phyloP scores from a whole-genome alignment of 2,329 filamentous ascomycete species.

The Didymella exigua region DNA sequence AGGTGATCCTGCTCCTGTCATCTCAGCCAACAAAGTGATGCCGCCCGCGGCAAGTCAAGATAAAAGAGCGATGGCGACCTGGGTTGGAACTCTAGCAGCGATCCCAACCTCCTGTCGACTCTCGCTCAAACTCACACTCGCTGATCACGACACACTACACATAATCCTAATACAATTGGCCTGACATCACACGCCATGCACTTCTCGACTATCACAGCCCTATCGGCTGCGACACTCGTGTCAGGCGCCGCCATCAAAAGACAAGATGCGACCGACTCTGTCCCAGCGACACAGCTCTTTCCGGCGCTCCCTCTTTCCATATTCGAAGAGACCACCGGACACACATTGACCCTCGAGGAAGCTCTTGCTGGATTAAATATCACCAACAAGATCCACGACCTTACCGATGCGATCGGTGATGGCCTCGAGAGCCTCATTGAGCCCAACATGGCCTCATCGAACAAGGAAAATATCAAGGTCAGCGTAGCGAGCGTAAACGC shows the following conservation, averaged over 20 bases:
- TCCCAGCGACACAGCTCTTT: conserved; percentile 5
- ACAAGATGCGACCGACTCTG: conserved; percentile 2
- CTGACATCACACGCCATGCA: conserved; percentile 6
- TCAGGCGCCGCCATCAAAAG: conserved; percentile 13
- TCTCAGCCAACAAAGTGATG: background rate
- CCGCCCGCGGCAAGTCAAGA: background rate
- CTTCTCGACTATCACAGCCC: conserved; percentile 10
- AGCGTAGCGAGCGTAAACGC: background rate
- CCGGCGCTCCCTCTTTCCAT: conserved; percentile 9
- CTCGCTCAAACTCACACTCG: conserved; percentile 12
- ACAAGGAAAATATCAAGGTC: background rate
- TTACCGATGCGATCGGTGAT: background rate
- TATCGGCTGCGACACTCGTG: conserved; percentile 13
- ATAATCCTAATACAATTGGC: conserved; percentile 11
- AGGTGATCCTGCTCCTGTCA: conserved; percentile 9
- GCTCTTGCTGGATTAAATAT: conserved; percentile 14
- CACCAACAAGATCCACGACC: conserved; percentile 8
- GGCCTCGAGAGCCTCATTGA: background rate
- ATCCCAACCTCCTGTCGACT: conserved; percentile 13
- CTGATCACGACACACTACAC: conserved; percentile 3
- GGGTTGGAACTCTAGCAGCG: conserved; percentile 11
- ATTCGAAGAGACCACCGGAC: conserved; percentile 9
- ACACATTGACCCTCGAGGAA: conserved; percentile 15
- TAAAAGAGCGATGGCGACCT: conserved; percentile 15
- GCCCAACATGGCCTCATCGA: background rate